Conservation (phyloP, 805 yeast species). For the Phaffomyces opuntiae region DNA sequence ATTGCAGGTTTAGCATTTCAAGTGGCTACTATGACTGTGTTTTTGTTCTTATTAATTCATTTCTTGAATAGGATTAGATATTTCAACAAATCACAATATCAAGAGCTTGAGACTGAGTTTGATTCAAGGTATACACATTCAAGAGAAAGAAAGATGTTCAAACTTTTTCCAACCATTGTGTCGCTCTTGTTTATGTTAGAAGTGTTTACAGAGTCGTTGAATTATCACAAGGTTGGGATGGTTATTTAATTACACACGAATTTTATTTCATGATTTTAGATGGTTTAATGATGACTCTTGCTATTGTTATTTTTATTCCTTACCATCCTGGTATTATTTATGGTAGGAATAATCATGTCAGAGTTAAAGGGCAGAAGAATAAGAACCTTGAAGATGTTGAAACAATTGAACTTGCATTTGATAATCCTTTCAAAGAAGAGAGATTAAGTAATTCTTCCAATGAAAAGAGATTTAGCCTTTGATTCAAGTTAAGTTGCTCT, state of each 20-base stretch:
- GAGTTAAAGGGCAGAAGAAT: neutral
- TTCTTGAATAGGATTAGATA: conserved; percentile 31
- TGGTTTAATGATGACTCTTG: conserved; percentile 51
- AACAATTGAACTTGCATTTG: too few species aligned
- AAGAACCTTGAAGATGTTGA: neutral
- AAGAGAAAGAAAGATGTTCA: conserved; percentile 31
- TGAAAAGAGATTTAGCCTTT: too few species aligned
- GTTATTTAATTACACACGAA: conserved; percentile 56
- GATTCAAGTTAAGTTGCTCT: too few species aligned
- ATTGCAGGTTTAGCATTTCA: conserved; percentile 76
- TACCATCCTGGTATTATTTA: conserved; percentile 62
- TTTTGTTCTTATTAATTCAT: conserved; percentile 45
- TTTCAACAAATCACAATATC: conserved; percentile 20
- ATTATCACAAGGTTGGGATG: conserved; percentile 65
- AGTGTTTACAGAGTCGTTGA: conserved; percentile 72
- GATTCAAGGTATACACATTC: conserved; percentile 28
- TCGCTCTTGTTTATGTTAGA: conserved; percentile 51
- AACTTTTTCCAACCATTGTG: conserved; percentile 40
- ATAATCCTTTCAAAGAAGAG: too few species aligned
- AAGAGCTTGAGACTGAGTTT: conserved; percentile 26
- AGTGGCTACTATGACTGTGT: conserved; percentile 60
- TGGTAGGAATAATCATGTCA: conserved; percentile 7
- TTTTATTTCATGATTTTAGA: conserved; percentile 53
- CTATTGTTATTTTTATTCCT: conserved; percentile 39
- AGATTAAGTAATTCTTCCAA: too few species aligned